These are phyloP conservation scores for Macrophomina phaseolina DNA, from an alignment of 2,329 filamentous ascomycete genomes.

Conservation along the genomic window DNA sequence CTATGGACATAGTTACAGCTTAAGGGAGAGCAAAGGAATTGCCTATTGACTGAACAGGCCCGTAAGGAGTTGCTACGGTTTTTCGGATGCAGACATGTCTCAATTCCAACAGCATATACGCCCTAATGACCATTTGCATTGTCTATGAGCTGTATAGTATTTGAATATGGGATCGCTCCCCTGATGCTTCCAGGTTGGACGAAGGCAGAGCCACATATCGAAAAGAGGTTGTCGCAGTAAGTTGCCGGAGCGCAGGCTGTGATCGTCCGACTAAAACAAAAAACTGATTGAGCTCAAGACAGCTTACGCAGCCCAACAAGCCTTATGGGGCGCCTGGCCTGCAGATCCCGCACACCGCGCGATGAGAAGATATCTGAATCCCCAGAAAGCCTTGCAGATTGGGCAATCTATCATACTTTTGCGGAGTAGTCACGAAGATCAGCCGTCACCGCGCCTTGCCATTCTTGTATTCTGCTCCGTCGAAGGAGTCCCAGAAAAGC, in stretches of 20 bases:
- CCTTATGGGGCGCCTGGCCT: background rate
- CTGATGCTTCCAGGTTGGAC: too few relatives aligned
- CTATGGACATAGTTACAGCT: too few relatives aligned
- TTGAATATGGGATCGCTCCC: too few relatives aligned
- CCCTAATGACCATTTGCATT: too few relatives aligned
- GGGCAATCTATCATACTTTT: too few relatives aligned
- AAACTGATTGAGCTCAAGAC: conserved; percentile 2
- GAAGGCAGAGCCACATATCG: too few relatives aligned
- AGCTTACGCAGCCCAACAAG: conserved; percentile 3
- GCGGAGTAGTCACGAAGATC: background rate
- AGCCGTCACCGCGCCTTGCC: background rate
- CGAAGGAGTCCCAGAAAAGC: background rate
- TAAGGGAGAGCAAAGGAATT: too few relatives aligned
- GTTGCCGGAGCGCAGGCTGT: background rate
- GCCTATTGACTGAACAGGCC: too few relatives aligned
- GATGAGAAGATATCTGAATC: background rate
- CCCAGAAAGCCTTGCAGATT: background rate
- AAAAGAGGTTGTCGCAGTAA: background rate
- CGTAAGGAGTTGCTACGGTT: too few relatives aligned
- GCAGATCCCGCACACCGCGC: background rate
- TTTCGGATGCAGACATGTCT: too few relatives aligned
- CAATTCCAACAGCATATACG: too few relatives aligned
- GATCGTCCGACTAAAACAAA: conserved; percentile 2
- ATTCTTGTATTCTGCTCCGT: background rate
- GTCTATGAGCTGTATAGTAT: too few relatives aligned